phyloP scores from a whole-genome alignment of 1,139 yeast species.

The Eremothecium cymbalariae region DNA sequence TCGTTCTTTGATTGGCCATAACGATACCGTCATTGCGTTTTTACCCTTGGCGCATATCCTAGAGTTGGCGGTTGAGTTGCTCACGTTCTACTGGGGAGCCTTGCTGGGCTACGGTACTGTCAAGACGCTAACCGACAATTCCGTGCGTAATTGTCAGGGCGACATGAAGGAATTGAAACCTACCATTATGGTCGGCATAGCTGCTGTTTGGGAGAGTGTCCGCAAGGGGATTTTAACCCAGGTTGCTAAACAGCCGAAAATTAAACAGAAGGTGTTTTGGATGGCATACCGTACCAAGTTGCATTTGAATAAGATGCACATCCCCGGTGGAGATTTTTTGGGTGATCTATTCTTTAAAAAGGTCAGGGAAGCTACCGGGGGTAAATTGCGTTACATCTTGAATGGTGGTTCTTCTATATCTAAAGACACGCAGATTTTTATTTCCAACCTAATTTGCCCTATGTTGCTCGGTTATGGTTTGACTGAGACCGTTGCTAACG shows the following conservation, averaged over 20 bases:
- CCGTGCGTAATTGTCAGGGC: conserved; percentile 77
- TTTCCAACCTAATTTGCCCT: conserved; percentile 72
- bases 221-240: conserved; percentile 85
- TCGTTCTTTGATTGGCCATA: conserved; percentile 41
- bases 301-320: conserved; percentile 49
- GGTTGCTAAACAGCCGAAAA: conserved; percentile 55
- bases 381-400: conserved; percentile 60
- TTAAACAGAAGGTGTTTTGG: conserved; percentile 84
- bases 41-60: conserved; percentile 95
- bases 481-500: conserved; percentile 92
- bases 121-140: conserved; percentile 77
- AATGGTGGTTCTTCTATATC: conserved; percentile 96
- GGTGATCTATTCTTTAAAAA: conserved; percentile 74
- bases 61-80: conserved; percentile 81
- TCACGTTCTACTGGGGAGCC: conserved; percentile 83
- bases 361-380: conserved; percentile 94
- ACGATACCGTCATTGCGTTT: conserved; percentile 74
- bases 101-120: conserved; percentile 85
- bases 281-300: conserved; percentile 69
- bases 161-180: conserved; percentile 86
- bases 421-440: conserved; percentile 74
- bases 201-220: conserved; percentile 96
- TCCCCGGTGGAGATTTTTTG: conserved; percentile 64
- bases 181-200: conserved; percentile 95
- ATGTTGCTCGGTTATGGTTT: conserved; percentile 94